Conservation (phyloP, 2,329 filamentous ascomycete genomes). For the Aureobasidium pullulans region DNA sequence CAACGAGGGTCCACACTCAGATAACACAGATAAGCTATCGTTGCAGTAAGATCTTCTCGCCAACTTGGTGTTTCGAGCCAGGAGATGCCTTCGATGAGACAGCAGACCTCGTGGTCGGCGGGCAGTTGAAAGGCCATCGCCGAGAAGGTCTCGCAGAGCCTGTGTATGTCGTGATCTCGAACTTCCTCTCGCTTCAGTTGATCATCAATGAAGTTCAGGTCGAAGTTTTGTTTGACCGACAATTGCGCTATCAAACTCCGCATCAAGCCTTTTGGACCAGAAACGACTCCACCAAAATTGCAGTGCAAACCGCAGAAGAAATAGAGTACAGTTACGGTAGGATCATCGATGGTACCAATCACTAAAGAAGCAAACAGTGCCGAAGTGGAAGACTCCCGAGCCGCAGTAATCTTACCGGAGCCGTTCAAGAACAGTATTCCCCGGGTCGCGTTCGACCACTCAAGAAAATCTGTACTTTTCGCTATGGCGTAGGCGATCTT, state of each 20-base stretch:
- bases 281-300: neutral
- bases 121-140: neutral
- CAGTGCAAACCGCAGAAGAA: neutral
- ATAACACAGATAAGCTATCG: neutral
- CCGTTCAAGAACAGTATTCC: neutral
- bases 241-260: neutral
- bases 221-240: neutral
- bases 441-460: neutral
- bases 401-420: neutral
- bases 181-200: neutral
- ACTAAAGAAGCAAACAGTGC: neutral
- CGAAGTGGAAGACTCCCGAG: neutral
- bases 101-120: neutral
- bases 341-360: neutral
- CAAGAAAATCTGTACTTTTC: neutral
- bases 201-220: neutral
- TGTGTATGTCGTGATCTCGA: neutral
- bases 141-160: neutral
- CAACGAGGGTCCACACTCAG: neutral
- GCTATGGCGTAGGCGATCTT: neutral
- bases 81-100: neutral
- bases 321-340: neutral
- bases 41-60: neutral
- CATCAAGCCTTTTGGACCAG: neutral
- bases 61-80: neutral